Percentiles rank a stretch among this genome's conserved stretches.
Evolutionary conservation across 2,329 filamentous ascomycete genomes (phyloP).

Genomic region (Xylariaceae sp.): DNA sequence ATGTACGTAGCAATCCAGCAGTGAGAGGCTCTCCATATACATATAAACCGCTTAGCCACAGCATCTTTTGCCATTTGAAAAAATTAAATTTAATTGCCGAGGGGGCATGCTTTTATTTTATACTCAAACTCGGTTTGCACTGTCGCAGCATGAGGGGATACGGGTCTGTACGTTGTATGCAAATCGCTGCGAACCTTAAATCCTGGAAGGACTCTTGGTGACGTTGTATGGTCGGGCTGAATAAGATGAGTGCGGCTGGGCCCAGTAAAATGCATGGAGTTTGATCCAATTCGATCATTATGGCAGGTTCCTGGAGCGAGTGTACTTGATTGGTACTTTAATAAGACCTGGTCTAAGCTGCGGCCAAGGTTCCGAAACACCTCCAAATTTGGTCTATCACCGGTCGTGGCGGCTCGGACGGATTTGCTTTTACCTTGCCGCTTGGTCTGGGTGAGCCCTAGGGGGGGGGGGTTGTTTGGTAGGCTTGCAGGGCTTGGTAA

Average conservation of each 20-base stretch:
- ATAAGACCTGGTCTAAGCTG: slow-evolving; percentile 28
- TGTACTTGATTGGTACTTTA: slow-evolving; percentile 29
- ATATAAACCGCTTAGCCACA: no score
- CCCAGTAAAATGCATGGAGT: slow-evolving; percentile 27
- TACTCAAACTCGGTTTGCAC: no score
- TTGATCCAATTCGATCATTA: slow-evolving; percentile 7
- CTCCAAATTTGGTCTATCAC: slow-evolving; percentile 38
- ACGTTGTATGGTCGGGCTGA: slow-evolving; percentile 1
- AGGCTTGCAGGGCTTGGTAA: slow-evolving; percentile 32
- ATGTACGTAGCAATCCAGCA: no score
- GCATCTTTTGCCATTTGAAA: no score
- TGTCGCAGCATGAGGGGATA: no score
- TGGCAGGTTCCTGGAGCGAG: slow-evolving; percentile 15
- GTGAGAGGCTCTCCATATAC: no score
- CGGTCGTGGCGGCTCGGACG: slow-evolving; percentile 38
- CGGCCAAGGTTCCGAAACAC: slow-evolving; percentile 33
- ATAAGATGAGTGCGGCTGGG: slow-evolving; percentile 29
- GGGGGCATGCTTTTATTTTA: no score
- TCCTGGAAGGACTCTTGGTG: background rate
- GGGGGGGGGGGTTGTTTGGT: slow-evolving; percentile 32
- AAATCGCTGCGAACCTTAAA: background rate
- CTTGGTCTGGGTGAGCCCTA: slow-evolving; percentile 35
- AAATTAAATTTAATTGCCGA: no score
- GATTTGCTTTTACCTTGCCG: slow-evolving; percentile 38
- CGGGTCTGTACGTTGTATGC: no score